phyloP scores from a whole-genome alignment of 108 stramenopile genomes.

The Conticribra guillardii region DNA sequence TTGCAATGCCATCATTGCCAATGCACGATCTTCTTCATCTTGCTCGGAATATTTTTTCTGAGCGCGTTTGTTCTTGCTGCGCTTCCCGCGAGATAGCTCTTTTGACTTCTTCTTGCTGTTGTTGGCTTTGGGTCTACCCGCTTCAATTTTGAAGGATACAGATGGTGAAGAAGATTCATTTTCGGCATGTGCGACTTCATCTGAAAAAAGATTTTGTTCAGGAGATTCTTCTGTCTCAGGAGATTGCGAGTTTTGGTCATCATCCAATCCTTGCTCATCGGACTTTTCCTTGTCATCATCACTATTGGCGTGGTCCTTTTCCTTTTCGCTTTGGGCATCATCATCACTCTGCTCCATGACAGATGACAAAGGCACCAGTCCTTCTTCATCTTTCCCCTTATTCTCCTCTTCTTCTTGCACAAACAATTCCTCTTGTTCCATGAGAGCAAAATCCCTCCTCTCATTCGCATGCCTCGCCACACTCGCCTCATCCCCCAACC shows the following conservation, averaged over 20 bases:
- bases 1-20: slow-evolving; percentile 91
- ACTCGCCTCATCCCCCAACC: slow-evolving; percentile 87
- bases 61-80: slow-evolving; percentile 67
- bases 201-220: background rate
- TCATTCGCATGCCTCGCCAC: slow-evolving; percentile 91
- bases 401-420: background rate
- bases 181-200: slow-evolving; percentile 7
- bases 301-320: background rate
- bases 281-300: background rate
- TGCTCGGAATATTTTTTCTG: slow-evolving; percentile 94
- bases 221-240: background rate
- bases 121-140: background rate
- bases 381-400: background rate
- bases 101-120: slow-evolving; percentile 59
- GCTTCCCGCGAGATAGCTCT: slow-evolving; percentile 80
- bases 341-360: background rate
- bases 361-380: too few species aligned
- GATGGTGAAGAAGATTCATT: background rate
- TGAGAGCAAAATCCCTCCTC: slow-evolving; percentile 80
- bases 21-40: slow-evolving; percentile 95
- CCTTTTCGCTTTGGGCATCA: background rate
- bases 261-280: slow-evolving; percentile 10
- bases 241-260: slow-evolving; percentile 20
- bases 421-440: slow-evolving; percentile 57
- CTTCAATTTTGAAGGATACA: slow-evolving; percentile 7